Evolutionary conservation across 805 yeast genomes (phyloP).

Genomic region (Candida sphagnicola): DNA sequence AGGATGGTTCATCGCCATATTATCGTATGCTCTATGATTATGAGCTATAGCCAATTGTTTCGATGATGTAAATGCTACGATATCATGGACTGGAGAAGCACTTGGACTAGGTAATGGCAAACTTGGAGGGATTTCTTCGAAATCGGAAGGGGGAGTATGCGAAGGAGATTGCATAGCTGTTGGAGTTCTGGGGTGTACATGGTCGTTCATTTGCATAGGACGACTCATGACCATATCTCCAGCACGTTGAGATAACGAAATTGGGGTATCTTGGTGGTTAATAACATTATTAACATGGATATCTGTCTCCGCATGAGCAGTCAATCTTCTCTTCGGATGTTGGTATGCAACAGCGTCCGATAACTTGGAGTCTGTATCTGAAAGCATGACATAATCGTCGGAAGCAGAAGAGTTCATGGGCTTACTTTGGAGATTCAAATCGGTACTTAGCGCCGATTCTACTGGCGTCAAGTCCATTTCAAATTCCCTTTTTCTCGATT

Average conservation of each 20-base stretch:
- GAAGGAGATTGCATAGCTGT: slow-evolving; percentile 25
- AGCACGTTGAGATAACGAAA: neutral
- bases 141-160: slow-evolving; percentile 32
- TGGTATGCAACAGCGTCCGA: slow-evolving; percentile 13
- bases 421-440: neutral
- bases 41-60: slow-evolving; percentile 4
- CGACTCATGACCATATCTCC: slow-evolving; percentile 3
- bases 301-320: slow-evolving; percentile 4
- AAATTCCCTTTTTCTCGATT: slow-evolving; percentile 3
- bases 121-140: slow-evolving; percentile 33
- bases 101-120: slow-evolving; percentile 69
- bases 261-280: slow-evolving; percentile 1
- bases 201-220: slow-evolving; percentile 3
- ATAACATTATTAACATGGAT: neutral
- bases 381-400: slow-evolving; percentile 31
- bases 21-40: slow-evolving; percentile 5
- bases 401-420: slow-evolving; percentile 16
- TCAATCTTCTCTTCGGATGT: slow-evolving; percentile 38
- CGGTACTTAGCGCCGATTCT: neutral
- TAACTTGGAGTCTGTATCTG: slow-evolving; percentile 26
- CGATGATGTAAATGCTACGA: slow-evolving; percentile 13
- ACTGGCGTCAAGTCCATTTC: slow-evolving; percentile 1
- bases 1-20: slow-evolving; percentile 14
- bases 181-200: slow-evolving; percentile 23
- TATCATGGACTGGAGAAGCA: slow-evolving; percentile 49